Evolutionary conservation across 2,329 filamentous ascomycete species (phyloP), one percentile per base, ranked within the genome.

Genomic region (Penicillium sp.): DNA sequence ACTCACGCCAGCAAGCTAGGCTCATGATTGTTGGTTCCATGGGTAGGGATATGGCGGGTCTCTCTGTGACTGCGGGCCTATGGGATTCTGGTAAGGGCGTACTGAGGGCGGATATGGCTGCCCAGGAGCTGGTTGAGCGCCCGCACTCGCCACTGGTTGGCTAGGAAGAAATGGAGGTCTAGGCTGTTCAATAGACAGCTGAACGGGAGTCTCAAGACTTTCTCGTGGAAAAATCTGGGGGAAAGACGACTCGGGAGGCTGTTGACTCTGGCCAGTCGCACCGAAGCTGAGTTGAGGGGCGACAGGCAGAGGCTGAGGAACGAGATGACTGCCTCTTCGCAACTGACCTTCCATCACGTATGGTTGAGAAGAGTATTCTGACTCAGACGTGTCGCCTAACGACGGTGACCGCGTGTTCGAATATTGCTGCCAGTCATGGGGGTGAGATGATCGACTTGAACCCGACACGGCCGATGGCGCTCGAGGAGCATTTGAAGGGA

Each of bases 371-470:
- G 62, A 52, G 15, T 64, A 66, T 16, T 65, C 67, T 24, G 66
- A 41, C 18, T 69, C 60, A n/a, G 66, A 62, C 12, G 62, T 56
- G 39, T 63, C 66, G 15, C 62, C 63, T 13, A 64, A 49, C 4
- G 67, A 67, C 5, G 65, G 57, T 8, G 68, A 65, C 29, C 65
- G 61, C 8, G 64, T 62, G 31, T 60, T 60, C 13, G 54, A 47
- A 45, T 65, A 70, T 43, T 59, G 60, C 29, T 52, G 55, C 68
- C 68, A 71, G 15, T 67, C 65, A 43, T 62, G 58, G 5, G 59
- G 53, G 24, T 65, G 56, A 16, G 68, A 63, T 15, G 64, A 56
- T 44, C 60, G 65, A 46, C 61, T 65, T 4, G 65, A 60, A 8
- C 53, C 50, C n/a, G 62, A 65, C 12, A 65, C 49, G 8, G 50